Evolutionary conservation across 1,284 basidiomycete genomes (phyloP).

Genomic region (Calocybe gambosa): DNA sequence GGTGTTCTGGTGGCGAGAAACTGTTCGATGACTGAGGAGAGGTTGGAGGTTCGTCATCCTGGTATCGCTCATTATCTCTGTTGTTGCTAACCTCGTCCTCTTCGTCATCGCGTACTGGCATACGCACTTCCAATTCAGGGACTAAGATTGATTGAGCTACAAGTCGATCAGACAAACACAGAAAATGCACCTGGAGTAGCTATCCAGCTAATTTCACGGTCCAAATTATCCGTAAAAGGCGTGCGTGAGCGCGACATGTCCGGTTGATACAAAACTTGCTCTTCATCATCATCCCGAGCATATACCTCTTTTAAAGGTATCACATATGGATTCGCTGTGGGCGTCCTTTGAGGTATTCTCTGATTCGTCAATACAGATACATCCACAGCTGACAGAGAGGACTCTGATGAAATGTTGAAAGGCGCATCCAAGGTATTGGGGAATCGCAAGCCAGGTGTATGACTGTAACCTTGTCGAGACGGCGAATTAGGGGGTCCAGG

Average conservation of each 20-base stretch:
- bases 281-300: conserved; percentile 50
- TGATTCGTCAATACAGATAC: conserved; percentile 46
- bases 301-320: conserved; percentile 58
- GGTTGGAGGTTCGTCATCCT: conserved; percentile 36
- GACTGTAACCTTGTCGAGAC: conserved; percentile 22
- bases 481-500: conserved; percentile 25
- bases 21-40: conserved; percentile 36
- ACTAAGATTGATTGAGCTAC: conserved; percentile 14
- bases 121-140: conserved; percentile 39
- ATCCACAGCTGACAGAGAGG: conserved; percentile 29
- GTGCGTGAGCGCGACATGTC: conserved; percentile 39
- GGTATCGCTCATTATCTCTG: conserved; percentile 36
- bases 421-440: conserved; percentile 48
- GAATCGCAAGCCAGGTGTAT: conserved; percentile 26
- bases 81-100: conserved; percentile 49
- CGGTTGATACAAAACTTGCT: conserved; percentile 54
- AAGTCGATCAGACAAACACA: not conserved
- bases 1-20: conserved; percentile 25
- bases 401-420: conserved; percentile 40
- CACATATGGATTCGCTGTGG: conserved; percentile 60
- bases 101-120: conserved; percentile 57
- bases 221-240: conserved; percentile 39
- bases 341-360: conserved; percentile 39
- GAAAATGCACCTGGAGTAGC: conserved; percentile 56
- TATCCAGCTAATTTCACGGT: conserved; percentile 72